These are phyloP conservation scores for Backusella westeae DNA, from an alignment of 192 early-diverging fungal genomes.

Conservation along the genomic window DNA sequence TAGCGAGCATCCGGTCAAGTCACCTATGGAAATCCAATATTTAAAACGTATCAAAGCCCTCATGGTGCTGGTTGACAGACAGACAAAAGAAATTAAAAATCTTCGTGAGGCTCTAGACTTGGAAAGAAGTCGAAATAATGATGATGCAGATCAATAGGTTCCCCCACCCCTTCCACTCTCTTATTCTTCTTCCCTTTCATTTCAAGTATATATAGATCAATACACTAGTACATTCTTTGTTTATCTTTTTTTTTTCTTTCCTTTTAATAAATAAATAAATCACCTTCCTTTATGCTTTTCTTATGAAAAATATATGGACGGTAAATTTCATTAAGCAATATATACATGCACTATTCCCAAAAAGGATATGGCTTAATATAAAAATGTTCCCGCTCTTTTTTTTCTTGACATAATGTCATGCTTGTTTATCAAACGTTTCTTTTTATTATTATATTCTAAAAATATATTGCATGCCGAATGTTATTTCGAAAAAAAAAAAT, in stretches of 20 bases:
- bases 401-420: too few relatives aligned
- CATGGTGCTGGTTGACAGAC: not conserved
- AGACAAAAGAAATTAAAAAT: not conserved
- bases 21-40: conserved; percentile 5
- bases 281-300: not conserved
- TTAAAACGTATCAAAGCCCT: conserved; percentile 4
- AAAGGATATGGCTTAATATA: not conserved
- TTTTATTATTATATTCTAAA: not conserved
- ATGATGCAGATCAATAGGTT: not conserved
- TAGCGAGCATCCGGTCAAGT: not conserved
- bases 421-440: not conserved
- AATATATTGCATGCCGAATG: not conserved
- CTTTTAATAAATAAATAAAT: conserved; percentile 2
- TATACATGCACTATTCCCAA: not conserved
- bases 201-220: not conserved
- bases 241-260: not conserved
- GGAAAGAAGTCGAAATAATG: not conserved
- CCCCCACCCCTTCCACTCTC: not conserved
- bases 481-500: not conserved
- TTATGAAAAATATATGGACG: not conserved
- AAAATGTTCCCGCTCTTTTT: too few relatives aligned
- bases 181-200: not conserved
- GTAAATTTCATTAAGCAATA: not conserved
- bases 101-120: not conserved
- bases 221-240: not conserved